Evolutionary conservation across 768 basidiomycete genomes (phyloP).

Genomic region (Suillus variegatus): DNA sequence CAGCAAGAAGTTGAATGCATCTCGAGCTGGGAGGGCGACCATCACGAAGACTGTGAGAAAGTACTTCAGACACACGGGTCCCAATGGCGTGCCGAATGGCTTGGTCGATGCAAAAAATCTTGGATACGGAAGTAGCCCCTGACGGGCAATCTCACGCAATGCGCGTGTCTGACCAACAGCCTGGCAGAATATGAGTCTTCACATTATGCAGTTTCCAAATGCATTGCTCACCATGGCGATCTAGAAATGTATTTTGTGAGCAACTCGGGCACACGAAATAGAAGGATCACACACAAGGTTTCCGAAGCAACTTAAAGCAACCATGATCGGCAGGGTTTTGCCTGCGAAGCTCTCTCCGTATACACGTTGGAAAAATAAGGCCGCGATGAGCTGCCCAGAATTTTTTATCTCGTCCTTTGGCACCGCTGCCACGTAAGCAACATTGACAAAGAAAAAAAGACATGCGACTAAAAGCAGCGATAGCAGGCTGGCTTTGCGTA

Average conservation of each 20-base stretch:
- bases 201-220: background rate
- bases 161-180: conserved; percentile 46
- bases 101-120: conserved; percentile 47
- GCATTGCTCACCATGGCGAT: conserved; percentile 1
- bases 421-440: conserved; percentile 40
- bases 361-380: conserved; percentile 51
- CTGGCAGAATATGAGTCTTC: conserved; percentile 6
- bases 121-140: conserved; percentile 52
- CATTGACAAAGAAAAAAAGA: conserved; percentile 50
- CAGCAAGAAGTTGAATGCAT: conserved; percentile 45
- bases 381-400: conserved; percentile 48
- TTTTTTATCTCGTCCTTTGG: conserved; percentile 44
- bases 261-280: background rate
- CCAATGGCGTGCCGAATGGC: conserved; percentile 51
- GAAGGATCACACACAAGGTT: conserved; percentile 33
- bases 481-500: conserved; percentile 46
- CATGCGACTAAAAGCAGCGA: conserved; percentile 47
- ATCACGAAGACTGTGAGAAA: conserved; percentile 43
- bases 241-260: background rate
- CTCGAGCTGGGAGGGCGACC: conserved; percentile 41
- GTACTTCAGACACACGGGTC: conserved; percentile 42
- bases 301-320: conserved; percentile 43
- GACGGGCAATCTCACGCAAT: conserved; percentile 52
- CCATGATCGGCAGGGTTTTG: conserved; percentile 37
- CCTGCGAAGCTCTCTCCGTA: conserved; percentile 42